Conservation (phyloP, 1,284 basidiomycete species). For the Fomitopsis pinicola region DNA sequence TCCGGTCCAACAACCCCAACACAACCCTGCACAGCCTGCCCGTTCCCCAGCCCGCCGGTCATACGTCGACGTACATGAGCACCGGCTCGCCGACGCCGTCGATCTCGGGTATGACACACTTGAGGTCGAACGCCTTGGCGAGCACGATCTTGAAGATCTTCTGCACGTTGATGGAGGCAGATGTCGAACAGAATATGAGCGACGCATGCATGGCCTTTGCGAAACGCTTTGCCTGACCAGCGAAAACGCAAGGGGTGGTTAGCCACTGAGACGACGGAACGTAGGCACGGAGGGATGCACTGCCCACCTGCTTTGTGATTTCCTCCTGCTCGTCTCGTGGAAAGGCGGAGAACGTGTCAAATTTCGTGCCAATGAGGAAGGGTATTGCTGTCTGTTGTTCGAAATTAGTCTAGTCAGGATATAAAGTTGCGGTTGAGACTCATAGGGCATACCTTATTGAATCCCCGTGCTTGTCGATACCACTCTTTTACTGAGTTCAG, state of each 20-base stretch:
- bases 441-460: conserved; percentile 79
- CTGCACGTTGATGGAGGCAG: conserved; percentile 97
- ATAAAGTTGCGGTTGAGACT: neutral
- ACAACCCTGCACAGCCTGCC: neutral
- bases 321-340: conserved; percentile 97
- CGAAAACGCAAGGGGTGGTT: neutral
- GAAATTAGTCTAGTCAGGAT: neutral
- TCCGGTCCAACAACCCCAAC: neutral
- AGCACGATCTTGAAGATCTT: conserved; percentile 99
- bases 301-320: conserved; percentile 86
- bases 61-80: conserved; percentile 89
- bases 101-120: conserved; percentile 97
- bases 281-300: conserved; percentile 8
- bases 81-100: conserved; percentile 92
- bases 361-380: conserved; percentile 96
- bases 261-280: neutral
- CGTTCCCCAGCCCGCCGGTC: conserved; percentile 8
- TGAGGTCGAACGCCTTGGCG: conserved; percentile 85
- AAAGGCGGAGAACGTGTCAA: conserved; percentile 94
- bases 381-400: conserved; percentile 82
- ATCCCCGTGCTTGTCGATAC: conserved; percentile 97
- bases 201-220: conserved; percentile 98
- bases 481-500: conserved; percentile 98
- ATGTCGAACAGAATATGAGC: conserved; percentile 96
- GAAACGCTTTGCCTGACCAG: conserved; percentile 82